Evolutionary conservation across 2,329 filamentous ascomycete species (phyloP).

Genomic region (Westerdykella sp.): DNA sequence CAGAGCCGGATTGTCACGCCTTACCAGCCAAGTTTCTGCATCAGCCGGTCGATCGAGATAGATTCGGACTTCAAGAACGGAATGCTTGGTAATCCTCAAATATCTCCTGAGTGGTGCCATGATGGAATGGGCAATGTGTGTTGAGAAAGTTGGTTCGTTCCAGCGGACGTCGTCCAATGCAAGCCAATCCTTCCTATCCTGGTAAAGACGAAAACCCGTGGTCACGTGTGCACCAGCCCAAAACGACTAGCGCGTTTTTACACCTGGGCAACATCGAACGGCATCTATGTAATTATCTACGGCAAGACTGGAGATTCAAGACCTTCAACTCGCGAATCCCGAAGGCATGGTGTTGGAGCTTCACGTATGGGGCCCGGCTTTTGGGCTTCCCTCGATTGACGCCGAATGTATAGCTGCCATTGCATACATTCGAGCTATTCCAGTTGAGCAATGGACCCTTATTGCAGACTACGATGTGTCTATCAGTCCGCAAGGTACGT

Average conservation of each 20-base stretch:
- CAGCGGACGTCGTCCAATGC: too few species aligned
- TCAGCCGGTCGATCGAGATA: constrained; percentile 89
- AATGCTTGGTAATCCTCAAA: constrained; percentile 84
- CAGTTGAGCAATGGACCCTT: constrained; percentile 42
- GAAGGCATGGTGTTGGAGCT: constrained; percentile 59
- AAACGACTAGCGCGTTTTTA: too few species aligned
- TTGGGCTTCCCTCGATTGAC: constrained; percentile 83
- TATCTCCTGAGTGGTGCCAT: constrained; percentile 91
- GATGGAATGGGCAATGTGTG: background rate
- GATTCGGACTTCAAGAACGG: constrained; percentile 92
- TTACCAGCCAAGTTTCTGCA: constrained; percentile 75
- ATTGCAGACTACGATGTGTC: constrained; percentile 54
- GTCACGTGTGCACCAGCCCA: too few species aligned
- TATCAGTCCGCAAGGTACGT: constrained; percentile 55
- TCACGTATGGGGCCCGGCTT: constrained; percentile 85
- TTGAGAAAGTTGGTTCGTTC: background rate
- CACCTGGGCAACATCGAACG: too few species aligned
- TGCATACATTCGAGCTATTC: constrained; percentile 64
- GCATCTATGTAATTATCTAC: too few species aligned
- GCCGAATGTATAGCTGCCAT: constrained; percentile 82
- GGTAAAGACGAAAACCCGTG: too few species aligned
- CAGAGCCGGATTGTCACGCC: constrained; percentile 67
- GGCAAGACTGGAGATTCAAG: too few species aligned
- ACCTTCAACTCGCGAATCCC: background rate
- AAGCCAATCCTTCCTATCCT: too few species aligned